Conservation (phyloP, 257 asterid species). For the Lavandula angustifolia region DNA sequence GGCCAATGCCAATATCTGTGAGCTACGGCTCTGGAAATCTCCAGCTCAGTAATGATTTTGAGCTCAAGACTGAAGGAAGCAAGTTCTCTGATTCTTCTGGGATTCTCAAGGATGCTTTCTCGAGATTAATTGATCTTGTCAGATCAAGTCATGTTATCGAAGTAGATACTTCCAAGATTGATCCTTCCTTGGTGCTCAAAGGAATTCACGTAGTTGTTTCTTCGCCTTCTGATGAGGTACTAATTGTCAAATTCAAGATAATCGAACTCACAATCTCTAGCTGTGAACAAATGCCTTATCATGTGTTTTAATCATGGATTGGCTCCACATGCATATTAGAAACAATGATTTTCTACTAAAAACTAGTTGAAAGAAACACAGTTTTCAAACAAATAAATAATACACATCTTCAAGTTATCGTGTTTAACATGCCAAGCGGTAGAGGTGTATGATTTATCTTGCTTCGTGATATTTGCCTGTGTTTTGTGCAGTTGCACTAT, state of each 20-base stretch:
- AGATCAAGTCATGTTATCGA: constrained; percentile 54
- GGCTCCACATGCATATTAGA: too few relatives aligned
- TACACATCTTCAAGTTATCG: too few relatives aligned
- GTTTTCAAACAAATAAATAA: too few relatives aligned
- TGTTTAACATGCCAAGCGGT: too few relatives aligned
- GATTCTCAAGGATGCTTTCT: constrained; percentile 72
- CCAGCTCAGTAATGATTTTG: constrained; percentile 53
- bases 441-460: too few relatives aligned
- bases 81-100: constrained; percentile 61
- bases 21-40: constrained; percentile 55
- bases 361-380: too few relatives aligned
- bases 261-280: too few relatives aligned
- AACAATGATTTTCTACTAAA: too few relatives aligned
- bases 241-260: background rate
- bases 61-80: constrained; percentile 71
- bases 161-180: constrained; percentile 39
- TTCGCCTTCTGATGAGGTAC: constrained; percentile 71
- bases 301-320: too few relatives aligned
- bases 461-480: constrained; percentile 16
- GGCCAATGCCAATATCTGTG: constrained; percentile 90
- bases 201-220: constrained; percentile 61
- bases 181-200: constrained; percentile 49
- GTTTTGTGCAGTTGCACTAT: constrained; percentile 60
- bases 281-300: too few relatives aligned
- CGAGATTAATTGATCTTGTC: constrained; percentile 47